phyloP scores from a whole-genome alignment of 306 rosid species.

The Prunus campanulata region DNA sequence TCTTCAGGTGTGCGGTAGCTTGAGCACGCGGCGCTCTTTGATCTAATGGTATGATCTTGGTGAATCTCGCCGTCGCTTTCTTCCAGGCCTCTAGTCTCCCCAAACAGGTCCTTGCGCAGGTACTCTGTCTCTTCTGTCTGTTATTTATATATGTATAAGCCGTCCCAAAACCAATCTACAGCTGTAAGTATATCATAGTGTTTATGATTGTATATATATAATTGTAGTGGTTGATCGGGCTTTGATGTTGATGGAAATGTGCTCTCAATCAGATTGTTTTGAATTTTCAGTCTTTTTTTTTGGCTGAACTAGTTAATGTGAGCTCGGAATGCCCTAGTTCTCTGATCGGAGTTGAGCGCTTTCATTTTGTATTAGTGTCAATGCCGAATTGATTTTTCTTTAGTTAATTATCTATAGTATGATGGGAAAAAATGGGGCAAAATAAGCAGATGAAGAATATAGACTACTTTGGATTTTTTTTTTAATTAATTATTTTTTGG shows the following conservation, averaged over 20 bases:
- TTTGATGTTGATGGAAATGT: slow-evolving; percentile 10
- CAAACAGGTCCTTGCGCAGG: slow-evolving; percentile 89
- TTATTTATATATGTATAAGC: background rate
- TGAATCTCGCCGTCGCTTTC: slow-evolving; percentile 68
- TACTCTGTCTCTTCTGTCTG: slow-evolving; percentile 10
- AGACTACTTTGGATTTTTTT: background rate
- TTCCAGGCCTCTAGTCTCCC: slow-evolving; percentile 90
- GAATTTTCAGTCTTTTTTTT: slow-evolving; percentile 6
- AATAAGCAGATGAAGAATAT: background rate
- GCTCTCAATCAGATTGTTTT: slow-evolving; percentile 15
- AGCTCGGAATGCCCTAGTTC: background rate
- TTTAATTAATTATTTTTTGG: no score
- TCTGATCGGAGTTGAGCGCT: background rate
- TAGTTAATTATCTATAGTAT: background rate
- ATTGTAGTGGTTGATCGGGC: slow-evolving; percentile 1
- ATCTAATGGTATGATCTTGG: slow-evolving; percentile 50
- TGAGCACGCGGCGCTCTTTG: slow-evolving; percentile 2
- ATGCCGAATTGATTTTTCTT: background rate
- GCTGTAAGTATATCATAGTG: background rate
- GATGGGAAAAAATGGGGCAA: background rate
- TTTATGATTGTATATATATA: background rate
- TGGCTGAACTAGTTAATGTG: slow-evolving; percentile 12
- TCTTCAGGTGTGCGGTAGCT: background rate
- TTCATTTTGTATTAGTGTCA: background rate
- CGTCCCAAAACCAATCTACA: no score